Evolutionary conservation across 352 stramenopile species (phyloP).

Genomic region (Phytophthora brassicae): DNA sequence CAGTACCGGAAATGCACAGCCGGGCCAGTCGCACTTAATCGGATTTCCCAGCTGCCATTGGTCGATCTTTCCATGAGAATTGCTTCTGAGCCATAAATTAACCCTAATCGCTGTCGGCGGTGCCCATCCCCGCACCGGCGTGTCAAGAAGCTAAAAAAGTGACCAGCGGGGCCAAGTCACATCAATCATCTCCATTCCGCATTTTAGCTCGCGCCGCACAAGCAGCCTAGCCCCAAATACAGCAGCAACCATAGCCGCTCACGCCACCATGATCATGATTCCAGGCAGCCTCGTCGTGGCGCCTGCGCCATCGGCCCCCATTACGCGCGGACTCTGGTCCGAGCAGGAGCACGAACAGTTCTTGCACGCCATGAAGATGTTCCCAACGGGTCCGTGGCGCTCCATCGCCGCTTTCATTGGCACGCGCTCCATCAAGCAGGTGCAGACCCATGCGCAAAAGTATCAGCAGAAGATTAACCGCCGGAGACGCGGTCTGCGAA

Average conservation of each 20-base stretch:
- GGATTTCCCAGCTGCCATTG: slow-evolving; percentile 37
- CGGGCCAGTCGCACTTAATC: slow-evolving; percentile 12
- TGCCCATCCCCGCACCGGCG: slow-evolving; percentile 24
- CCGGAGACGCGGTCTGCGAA: slow-evolving; percentile 73
- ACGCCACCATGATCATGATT: slow-evolving; percentile 34
- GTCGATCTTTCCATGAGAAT: slow-evolving; percentile 24
- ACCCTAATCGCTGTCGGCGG: slow-evolving; percentile 17
- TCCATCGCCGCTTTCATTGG: slow-evolving; percentile 74
- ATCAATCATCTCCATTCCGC: slow-evolving; percentile 38
- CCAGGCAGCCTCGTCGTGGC: slow-evolving; percentile 22
- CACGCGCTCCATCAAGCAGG: slow-evolving; percentile 81
- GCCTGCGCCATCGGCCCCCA: slow-evolving; percentile 29
- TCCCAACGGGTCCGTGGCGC: slow-evolving; percentile 71
- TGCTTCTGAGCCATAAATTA: slow-evolving; percentile 35
- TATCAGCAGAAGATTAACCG: slow-evolving; percentile 87
- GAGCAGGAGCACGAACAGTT: slow-evolving; percentile 81
- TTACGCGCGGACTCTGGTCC: slow-evolving; percentile 74
- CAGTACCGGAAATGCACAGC: too few relatives aligned
- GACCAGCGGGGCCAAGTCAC: slow-evolving; percentile 28
- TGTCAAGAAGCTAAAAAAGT: slow-evolving; percentile 40
- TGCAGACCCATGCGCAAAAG: slow-evolving; percentile 86
- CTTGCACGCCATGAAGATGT: slow-evolving; percentile 82
- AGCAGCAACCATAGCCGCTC: slow-evolving; percentile 18
- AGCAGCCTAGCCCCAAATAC: slow-evolving; percentile 10
- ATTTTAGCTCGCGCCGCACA: slow-evolving; percentile 39